phyloP scores from a whole-genome alignment of 305 asterid species.

The Fraxinus greggii region DNA sequence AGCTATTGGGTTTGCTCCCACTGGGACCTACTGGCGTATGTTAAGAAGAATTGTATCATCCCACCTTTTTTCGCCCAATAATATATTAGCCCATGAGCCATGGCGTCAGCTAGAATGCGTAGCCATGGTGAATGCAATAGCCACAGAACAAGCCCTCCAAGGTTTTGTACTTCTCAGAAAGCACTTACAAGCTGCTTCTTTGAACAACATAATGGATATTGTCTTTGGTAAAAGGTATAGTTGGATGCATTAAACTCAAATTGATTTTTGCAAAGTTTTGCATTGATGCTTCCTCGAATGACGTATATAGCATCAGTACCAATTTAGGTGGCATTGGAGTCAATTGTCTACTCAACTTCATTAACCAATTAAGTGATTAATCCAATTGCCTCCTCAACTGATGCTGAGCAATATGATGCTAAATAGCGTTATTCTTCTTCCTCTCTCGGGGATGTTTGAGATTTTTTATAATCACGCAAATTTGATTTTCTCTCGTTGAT shows the following conservation, averaged over 20 bases:
- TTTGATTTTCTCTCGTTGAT: neutral
- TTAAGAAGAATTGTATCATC: slow-evolving; percentile 50
- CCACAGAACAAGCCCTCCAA: slow-evolving; percentile 35
- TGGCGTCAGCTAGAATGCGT: slow-evolving; percentile 44
- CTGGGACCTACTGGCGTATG: slow-evolving; percentile 57
- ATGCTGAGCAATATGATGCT: neutral
- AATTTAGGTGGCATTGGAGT: neutral
- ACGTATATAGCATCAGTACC: neutral
- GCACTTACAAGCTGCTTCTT: slow-evolving; percentile 47
- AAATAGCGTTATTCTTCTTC: neutral
- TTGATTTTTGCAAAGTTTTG: neutral
- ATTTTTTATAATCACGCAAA: neutral
- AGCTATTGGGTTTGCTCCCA: slow-evolving; percentile 71
- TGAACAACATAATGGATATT: slow-evolving; percentile 52
- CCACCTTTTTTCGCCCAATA: slow-evolving; percentile 54
- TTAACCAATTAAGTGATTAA: neutral
- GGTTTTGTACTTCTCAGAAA: slow-evolving; percentile 45
- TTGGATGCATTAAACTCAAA: slow-evolving; percentile 13
- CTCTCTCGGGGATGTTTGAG: neutral
- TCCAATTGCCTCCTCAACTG: neutral
- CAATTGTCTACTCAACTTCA: neutral
- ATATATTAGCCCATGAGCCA: slow-evolving; percentile 43
- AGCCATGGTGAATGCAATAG: slow-evolving; percentile 41
- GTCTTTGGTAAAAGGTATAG: slow-evolving; percentile 54
- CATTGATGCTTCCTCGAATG: neutral